A percentile compares a stretch with the other conserved stretches of the same genome.
Evolutionary conservation across 768 basidiomycete genomes (phyloP).

Genomic region (Suillus subluteus): DNA sequence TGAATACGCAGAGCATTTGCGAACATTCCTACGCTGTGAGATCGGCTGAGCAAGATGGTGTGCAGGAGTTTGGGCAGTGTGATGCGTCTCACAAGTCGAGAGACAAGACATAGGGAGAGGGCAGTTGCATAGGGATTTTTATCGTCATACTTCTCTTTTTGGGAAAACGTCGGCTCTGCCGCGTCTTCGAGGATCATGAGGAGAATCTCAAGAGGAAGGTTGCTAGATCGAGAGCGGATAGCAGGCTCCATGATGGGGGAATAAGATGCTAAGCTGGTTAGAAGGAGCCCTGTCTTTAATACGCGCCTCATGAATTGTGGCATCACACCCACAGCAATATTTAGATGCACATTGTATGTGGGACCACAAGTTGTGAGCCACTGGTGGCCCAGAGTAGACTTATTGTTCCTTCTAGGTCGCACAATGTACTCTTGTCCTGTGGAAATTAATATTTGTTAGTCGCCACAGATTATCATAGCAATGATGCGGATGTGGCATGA

Average conservation of each 20-base stretch:
- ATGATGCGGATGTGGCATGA: not conserved
- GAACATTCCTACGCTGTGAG: not conserved
- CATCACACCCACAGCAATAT: not conserved
- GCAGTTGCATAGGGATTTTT: slow-evolving; percentile 27
- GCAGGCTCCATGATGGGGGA: not conserved
- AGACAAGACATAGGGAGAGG: slow-evolving; percentile 38
- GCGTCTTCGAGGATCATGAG: slow-evolving; percentile 38
- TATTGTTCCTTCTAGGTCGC: not conserved
- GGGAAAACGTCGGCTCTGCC: slow-evolving; percentile 24
- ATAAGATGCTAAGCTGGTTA: not conserved
- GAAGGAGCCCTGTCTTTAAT: not conserved
- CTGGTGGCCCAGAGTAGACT: not conserved
- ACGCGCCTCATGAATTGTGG: not conserved
- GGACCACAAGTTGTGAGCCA: not conserved
- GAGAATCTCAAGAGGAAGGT: slow-evolving; percentile 39
- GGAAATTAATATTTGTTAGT: not conserved
- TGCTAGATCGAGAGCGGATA: slow-evolving; percentile 20
- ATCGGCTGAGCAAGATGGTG: slow-evolving; percentile 13
- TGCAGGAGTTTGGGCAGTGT: slow-evolving; percentile 29
- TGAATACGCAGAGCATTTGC: not conserved
- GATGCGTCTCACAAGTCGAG: slow-evolving; percentile 33
- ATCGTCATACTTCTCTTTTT: not conserved
- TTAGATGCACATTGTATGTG: not conserved
- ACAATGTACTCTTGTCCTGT: not conserved
- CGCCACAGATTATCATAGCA: not conserved